Base-by-base conservation (phyloP, 164 flowering plant genomes). In the Tetracentron sinense region DNA sequence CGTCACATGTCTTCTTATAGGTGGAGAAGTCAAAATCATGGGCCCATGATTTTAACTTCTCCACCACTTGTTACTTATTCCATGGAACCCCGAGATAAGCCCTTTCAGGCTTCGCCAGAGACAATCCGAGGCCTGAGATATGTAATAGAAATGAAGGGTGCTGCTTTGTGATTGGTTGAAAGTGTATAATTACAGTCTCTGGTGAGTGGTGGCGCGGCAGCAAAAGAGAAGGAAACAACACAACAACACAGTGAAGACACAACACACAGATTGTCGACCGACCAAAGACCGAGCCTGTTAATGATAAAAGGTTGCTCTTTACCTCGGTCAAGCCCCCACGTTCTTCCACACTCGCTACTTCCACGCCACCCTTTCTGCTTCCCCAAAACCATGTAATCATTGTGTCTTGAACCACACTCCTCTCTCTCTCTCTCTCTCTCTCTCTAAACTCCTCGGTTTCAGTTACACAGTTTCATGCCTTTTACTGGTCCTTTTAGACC, bases 381-480 rank as follows among this genome's bases (percentile, higher is more conserved):
- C 83, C 86, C 87, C 85, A 81, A 83, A 81, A 78, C 81, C 74
- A 58, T 66, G 83, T 84, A 89, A 92, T 92, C 85, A 92, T 92
- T 87, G 83, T 92, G 96, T 87, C 97, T 89, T 89, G 88, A 89
- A 89, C 85, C 86, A 71, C 88, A 85, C 96, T 88, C 88, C 82
- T 72, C 63, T 33, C 4, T 33, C 38, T 33, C 38, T 33, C 38
- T 38, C 69, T 44, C 70, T 26, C 67, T 33, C 38, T 33, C 38
- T 38, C 69, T 44, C 70, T 26, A n/a, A n/a, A n/a, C n/a, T 64
- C 71, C 72, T 78, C 60, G 78, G 75, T 74, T 72, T 73, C 76
- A 75, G 79, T 61, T 67, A 35, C 65, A 52, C 19, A 54, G 42
- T 35, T 59, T 55, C 62, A 64, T 65, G 47, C 48, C 56, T 58